Evolutionary conservation across 2,329 filamentous ascomycete genomes (phyloP).

Genomic region (Xylaria sp.): DNA sequence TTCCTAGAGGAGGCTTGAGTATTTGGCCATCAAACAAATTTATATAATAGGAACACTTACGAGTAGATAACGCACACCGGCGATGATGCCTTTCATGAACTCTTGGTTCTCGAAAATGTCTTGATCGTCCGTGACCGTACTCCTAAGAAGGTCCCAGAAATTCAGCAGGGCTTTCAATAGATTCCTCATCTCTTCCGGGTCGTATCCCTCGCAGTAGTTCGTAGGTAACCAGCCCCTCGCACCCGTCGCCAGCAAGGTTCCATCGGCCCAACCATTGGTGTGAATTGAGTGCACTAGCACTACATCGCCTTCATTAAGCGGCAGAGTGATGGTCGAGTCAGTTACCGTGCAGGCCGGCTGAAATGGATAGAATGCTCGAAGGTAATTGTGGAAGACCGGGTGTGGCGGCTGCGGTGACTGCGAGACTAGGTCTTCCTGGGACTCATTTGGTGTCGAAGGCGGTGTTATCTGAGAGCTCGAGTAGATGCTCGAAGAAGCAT

Average conservation of each 20-base stretch:
- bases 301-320: constrained; percentile 89
- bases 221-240: constrained; percentile 95
- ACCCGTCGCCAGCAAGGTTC: constrained; percentile 85
- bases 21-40: background rate
- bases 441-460: constrained; percentile 77
- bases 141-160: constrained; percentile 90
- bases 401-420: constrained; percentile 58
- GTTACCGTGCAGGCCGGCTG: constrained; percentile 79
- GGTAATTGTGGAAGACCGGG: constrained; percentile 89
- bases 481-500: constrained; percentile 54
- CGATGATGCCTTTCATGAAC: constrained; percentile 93
- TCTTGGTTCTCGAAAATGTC: constrained; percentile 90
- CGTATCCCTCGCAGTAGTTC: constrained; percentile 97
- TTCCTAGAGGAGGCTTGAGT: constrained; percentile 67
- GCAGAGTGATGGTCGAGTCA: constrained; percentile 88
- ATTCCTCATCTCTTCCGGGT: constrained; percentile 85
- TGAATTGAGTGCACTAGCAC: constrained; percentile 96
- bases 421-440: constrained; percentile 65
- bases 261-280: constrained; percentile 98
- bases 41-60: constrained; percentile 63
- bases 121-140: constrained; percentile 77
- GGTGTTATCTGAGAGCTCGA: constrained; percentile 76
- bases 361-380: constrained; percentile 94
- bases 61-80: constrained; percentile 88
- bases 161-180: constrained; percentile 87